Conservation (phyloP, 2,329 filamentous ascomycete species). For the Geosmithia morbida region DNA sequence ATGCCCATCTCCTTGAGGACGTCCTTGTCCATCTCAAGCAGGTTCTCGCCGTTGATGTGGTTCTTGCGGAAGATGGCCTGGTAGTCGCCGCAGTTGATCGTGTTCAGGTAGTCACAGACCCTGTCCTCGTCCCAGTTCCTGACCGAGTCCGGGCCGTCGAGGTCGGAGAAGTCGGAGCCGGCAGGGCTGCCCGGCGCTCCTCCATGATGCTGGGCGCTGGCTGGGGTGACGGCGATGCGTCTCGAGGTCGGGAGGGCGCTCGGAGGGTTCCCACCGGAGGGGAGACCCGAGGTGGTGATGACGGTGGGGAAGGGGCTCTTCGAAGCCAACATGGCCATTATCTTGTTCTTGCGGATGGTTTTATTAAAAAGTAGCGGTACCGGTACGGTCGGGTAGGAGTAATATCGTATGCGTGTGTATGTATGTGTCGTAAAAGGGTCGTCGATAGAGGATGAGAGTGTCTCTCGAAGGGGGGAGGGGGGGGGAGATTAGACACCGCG, state of each 20-base stretch:
- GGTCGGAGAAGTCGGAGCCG: constrained; percentile 83
- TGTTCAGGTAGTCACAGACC: constrained; percentile 81
- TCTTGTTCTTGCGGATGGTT: neutral
- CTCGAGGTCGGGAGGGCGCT: constrained; percentile 35
- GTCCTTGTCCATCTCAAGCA: constrained; percentile 93
- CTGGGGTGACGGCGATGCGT: constrained; percentile 33
- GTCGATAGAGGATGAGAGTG: no score
- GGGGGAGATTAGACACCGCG: no score
- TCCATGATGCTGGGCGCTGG: constrained; percentile 44
- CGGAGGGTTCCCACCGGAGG: constrained; percentile 28
- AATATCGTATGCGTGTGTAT: no score
- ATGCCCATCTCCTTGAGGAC: constrained; percentile 97
- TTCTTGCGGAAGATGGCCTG: constrained; percentile 81
- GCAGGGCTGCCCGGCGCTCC: constrained; percentile 48
- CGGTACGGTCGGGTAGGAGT: no score
- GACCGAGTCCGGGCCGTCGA: constrained; percentile 59
- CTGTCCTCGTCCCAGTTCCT: constrained; percentile 85
- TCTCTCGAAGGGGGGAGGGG: no score
- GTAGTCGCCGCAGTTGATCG: constrained; percentile 88
- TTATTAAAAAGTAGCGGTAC: no score
- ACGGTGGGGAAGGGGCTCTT: constrained; percentile 54
- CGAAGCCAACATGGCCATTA: constrained; percentile 66
- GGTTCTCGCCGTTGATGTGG: constrained; percentile 93
- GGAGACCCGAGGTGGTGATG: constrained; percentile 30
- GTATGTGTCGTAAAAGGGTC: no score